phyloP scores from a whole-genome alignment of 352 stramenopile genomes.

The Blastocystis sp. region DNA sequence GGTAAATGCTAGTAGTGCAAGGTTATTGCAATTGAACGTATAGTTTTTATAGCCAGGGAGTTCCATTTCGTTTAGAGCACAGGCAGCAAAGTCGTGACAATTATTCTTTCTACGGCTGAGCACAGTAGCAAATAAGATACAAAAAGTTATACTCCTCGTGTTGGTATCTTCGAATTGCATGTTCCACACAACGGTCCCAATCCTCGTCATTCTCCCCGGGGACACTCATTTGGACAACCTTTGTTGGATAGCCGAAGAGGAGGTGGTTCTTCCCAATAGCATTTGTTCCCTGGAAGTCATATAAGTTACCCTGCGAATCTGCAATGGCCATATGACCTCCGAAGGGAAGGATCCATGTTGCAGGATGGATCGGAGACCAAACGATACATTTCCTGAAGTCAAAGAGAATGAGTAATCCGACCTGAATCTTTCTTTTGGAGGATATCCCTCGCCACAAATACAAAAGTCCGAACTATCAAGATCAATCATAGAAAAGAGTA shows the following conservation, averaged over 20 bases:
- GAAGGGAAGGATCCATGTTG: neutral
- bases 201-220: conserved; percentile 16
- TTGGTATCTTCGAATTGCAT: conserved; percentile 10
- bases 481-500: neutral
- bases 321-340: conserved; percentile 36
- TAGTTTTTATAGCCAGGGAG: neutral
- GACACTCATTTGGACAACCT: neutral
- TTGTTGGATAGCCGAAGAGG: conserved; percentile 34
- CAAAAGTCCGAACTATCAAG: neutral
- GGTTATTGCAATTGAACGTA: neutral
- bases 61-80: conserved; percentile 25
- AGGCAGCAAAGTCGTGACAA: conserved; percentile 16
- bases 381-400: conserved; percentile 15
- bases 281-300: conserved; percentile 41
- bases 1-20: neutral
- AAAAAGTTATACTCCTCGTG: conserved; percentile 33
- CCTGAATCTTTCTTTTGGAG: neutral
- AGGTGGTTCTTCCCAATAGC: conserved; percentile 50
- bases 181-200: conserved; percentile 1
- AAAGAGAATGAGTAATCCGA: neutral
- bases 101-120: conserved; percentile 28
- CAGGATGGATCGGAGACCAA: conserved; percentile 30
- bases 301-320: conserved; percentile 44
- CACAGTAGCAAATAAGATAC: neutral
- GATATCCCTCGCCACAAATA: neutral